Evolutionary conservation across 176 grass and related monocot species (phyloP), one percentile per base, ranked within the genome.

Genomic region (Thinopyrum elongatum): DNA sequence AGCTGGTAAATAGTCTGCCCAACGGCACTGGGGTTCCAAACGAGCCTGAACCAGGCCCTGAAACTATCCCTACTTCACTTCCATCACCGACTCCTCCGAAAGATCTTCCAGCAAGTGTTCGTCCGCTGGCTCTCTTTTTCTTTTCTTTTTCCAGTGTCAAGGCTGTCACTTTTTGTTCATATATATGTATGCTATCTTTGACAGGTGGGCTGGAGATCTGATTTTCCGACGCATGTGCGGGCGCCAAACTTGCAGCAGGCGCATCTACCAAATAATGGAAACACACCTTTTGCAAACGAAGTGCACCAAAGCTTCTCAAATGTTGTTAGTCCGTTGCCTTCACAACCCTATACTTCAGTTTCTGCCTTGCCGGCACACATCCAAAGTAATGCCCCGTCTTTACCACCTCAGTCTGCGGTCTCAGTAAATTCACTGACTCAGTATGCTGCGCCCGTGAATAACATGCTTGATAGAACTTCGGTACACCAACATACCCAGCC

Each of bases 81-180:
- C 97, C 97, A 21, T 99, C 94, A 7, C 97, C 97, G 26, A 99
- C 97, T 65, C 95, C 95, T 42, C 57, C 96, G 55, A 86, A 89
- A 19, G 90, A 95, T 41, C 80, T 64, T n/a, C 68, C 78, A 74
- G 76, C 88, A 87, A 92, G 80, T 89, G 97, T 99, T 87, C 44
- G 82, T 72, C 71, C 72, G 14, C 60, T 80, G 28, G 34, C 66
- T 46, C 66, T 46, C 62, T 61, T 79, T 27, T 72, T 76, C 17
- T 57, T 26, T 61, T 72, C 21, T 25, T 84, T 69, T 53, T 63
- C 13, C 26, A 81, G 22, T 89, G 58, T 84, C 61, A 57, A 38
- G 64, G 64, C 17, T 67, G 35, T 79, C 60, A 89, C 73, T 27
- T 49, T 67, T 84, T 87, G 62, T 84, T 84, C 41, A 55, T 53